Conservation (phyloP, 331 rosid genomes). For the Pyracantha coccinea region DNA sequence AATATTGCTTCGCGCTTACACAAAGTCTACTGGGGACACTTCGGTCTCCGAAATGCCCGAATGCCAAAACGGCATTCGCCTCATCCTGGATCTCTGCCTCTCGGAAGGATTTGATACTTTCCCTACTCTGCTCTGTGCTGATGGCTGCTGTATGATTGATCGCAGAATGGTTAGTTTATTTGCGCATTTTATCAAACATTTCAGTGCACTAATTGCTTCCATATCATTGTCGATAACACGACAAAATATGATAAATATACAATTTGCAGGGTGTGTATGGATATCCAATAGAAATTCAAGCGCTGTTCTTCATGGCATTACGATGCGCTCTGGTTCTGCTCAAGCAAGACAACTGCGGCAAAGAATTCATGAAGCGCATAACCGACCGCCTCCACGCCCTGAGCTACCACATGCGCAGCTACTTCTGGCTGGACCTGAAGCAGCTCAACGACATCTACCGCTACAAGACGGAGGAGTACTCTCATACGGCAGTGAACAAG, state of each 20-base stretch:
- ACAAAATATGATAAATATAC: neutral
- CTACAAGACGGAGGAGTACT: conserved; percentile 35
- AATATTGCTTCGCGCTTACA: conserved; percentile 31
- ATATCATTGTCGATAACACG: no score
- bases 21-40: conserved; percentile 29
- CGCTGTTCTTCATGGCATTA: conserved; percentile 33
- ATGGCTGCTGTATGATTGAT: conserved; percentile 32
- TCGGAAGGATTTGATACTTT: conserved; percentile 33
- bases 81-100: conserved; percentile 24
- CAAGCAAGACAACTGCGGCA: conserved; percentile 18
- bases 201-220: no score
- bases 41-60: conserved; percentile 28
- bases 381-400: conserved; percentile 27
- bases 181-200: neutral
- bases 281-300: conserved; percentile 33
- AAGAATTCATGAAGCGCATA: conserved; percentile 17
- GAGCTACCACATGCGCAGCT: conserved; percentile 28
- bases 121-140: conserved; percentile 31
- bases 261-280: conserved; percentile 24
- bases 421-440: conserved; percentile 32
- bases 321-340: conserved; percentile 22
- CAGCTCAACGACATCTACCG: conserved; percentile 31
- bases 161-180: conserved; percentile 22
- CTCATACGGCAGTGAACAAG: conserved; percentile 34
- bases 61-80: conserved; percentile 31